phyloP scores from a whole-genome alignment of 2,329 filamentous ascomycete genomes.

The Pseudocercospora cruenta region DNA sequence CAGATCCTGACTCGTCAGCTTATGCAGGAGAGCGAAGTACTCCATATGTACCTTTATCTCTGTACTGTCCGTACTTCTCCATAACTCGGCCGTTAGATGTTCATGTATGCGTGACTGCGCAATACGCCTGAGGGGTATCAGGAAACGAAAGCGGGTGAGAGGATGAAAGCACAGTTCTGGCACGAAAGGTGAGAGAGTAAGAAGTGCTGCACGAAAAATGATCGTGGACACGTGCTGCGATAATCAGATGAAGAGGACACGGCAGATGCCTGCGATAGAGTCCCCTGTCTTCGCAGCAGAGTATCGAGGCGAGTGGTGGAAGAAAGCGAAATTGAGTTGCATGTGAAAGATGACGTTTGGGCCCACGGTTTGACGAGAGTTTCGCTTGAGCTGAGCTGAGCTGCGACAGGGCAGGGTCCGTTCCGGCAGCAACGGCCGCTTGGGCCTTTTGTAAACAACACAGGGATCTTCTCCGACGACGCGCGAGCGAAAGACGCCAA shows the following conservation, averaged over 20 bases:
- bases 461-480: background rate
- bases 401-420: background rate
- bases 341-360: background rate
- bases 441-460: conserved; percentile 2
- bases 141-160: background rate
- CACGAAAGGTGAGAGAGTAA: background rate
- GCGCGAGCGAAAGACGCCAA: background rate
- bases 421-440: conserved; percentile 7
- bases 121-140: background rate
- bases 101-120: conserved; percentile 7
- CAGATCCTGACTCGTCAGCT: conserved; percentile 68
- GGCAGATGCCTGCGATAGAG: conserved; percentile 3
- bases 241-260: background rate
- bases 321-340: background rate
- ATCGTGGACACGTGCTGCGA: conserved; percentile 4
- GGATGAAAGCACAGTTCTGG: background rate
- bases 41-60: conserved; percentile 72
- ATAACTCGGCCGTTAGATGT: conserved; percentile 52
- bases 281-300: background rate
- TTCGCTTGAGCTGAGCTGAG: background rate
- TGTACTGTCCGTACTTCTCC: conserved; percentile 94
- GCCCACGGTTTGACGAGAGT: background rate
- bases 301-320: background rate
- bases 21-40: conserved; percentile 7
- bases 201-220: background rate